These are phyloP conservation scores for Pistacia vera DNA, from an alignment of 345 rosid species.

Conservation along the genomic window DNA sequence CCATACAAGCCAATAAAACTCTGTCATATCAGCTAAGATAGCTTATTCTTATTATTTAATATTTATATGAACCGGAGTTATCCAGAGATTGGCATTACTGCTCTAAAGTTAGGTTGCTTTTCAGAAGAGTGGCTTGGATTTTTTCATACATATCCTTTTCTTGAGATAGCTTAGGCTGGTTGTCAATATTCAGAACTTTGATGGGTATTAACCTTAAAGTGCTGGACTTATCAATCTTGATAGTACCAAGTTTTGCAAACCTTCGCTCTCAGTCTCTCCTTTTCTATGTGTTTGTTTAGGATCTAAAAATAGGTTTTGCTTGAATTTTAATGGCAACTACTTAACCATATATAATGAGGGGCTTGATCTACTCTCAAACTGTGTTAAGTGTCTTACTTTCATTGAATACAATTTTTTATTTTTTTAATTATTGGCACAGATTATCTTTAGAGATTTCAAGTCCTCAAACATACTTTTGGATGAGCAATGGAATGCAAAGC, in stretches of 20 bases:
- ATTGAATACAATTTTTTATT: neutral
- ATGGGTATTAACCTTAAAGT: neutral
- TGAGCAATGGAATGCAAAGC: conserved; percentile 87
- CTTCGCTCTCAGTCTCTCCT: neutral
- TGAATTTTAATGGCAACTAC: neutral
- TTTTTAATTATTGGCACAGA: conserved; percentile 40
- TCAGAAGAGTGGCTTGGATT: neutral
- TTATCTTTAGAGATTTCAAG: conserved; percentile 94
- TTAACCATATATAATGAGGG: neutral
- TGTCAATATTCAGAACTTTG: neutral
- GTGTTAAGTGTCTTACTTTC: neutral
- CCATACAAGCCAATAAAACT: neutral
- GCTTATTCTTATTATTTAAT: neutral
- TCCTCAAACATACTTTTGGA: conserved; percentile 94
- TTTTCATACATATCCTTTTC: neutral
- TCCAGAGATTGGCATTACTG: neutral
- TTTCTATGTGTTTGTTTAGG: neutral
- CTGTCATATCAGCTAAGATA: neutral
- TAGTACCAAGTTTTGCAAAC: too few relatives aligned
- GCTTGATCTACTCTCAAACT: conserved; percentile 10
- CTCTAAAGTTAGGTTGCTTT: conserved; percentile 10
- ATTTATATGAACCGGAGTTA: neutral
- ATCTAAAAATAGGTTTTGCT: neutral
- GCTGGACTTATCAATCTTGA: too few relatives aligned
- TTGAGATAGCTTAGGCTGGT: neutral